Evolutionary conservation across 352 stramenopile species (phyloP), one percentile per base, ranked within the genome.

Genomic region (Globisporangium splendens): DNA sequence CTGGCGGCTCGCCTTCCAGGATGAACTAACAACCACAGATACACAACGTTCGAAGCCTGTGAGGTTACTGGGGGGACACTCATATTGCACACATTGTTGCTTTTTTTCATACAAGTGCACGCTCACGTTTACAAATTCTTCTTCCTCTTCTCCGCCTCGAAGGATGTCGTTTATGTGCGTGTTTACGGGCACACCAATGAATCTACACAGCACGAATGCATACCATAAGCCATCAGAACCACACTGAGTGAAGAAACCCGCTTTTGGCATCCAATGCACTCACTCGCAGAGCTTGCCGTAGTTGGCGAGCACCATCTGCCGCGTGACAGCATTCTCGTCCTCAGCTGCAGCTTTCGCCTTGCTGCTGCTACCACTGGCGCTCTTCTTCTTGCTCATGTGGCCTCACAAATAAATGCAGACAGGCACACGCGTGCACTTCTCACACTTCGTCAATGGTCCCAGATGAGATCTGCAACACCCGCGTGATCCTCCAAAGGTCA

Each of bases 271-370:
- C 2, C n/a, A n/a, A 24, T 17, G 2, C 2, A 53, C 52, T 21
- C 33, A 93, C 77, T 87, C 88, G 76, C 83, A 93, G 14, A 87
- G 70, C 63, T 93, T 93, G 65, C 68, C 66, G 54, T 91, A 93
- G 65, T 89, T 91, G 24, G 62, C 47, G 8, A 81, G 50, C 21
- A 89, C 66, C 54, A 86, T 90, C 48, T 76, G 63, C 12, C 81
- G 63, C 42, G 80, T 89, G 28, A 93, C 81, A 24, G 60, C 64
- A 53, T 85, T 88, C 69, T 91, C 83, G 18, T 88, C 78, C 35
- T 73, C 77, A 17, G 76, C 75, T 0, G 65, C 69, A 3, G 77
- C 66, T 64, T 87, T 88, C 20, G 65, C 68, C 55, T 83, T 85
- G 39, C 42, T 28, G 43, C 67, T 50, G 56, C 84, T 83, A 7